A percentile compares a stretch with the other conserved stretches of the same genome.
Evolutionary conservation across 148 eudicot species (phyloP).

Genomic region (Persicaria maculosa): DNA sequence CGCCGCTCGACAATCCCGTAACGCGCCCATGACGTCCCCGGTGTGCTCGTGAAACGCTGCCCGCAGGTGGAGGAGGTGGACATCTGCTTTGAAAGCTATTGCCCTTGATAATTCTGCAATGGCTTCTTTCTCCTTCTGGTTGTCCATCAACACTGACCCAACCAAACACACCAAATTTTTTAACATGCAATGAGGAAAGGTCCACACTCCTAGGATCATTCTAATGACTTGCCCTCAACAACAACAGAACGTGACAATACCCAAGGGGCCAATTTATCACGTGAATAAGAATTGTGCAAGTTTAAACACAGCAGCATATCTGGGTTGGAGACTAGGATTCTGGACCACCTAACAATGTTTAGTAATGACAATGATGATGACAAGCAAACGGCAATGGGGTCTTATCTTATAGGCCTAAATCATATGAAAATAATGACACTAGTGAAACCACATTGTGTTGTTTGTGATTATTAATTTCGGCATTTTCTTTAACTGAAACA

Average conservation of each 20-base stretch:
- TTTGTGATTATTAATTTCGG: not conserved
- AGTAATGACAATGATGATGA: not conserved
- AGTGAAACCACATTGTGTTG: not conserved
- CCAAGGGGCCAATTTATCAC: too few species aligned
- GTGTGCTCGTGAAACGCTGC: conserved; percentile 96
- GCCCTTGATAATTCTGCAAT: conserved; percentile 76
- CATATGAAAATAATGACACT: not conserved
- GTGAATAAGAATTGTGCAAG: too few species aligned
- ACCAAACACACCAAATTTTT: not conserved
- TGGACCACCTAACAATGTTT: too few species aligned
- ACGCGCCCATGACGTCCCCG: conserved; percentile 64
- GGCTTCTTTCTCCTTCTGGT: conserved; percentile 86
- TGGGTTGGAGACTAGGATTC: not conserved
- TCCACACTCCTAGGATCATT: too few species aligned
- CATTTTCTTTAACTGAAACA: not conserved
- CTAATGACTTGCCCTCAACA: too few species aligned
- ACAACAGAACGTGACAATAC: too few species aligned
- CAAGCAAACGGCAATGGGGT: not conserved
- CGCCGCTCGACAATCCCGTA: conserved; percentile 86
- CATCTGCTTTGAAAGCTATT: conserved; percentile 90
- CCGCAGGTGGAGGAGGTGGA: conserved; percentile 76
- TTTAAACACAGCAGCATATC: not conserved
- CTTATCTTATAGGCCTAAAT: not conserved
- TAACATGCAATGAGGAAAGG: not conserved
- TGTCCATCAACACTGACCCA: conserved; percentile 84